phyloP scores from a whole-genome alignment of 2,329 filamentous ascomycete genomes.

The Pseudocercospora crystallina region DNA sequence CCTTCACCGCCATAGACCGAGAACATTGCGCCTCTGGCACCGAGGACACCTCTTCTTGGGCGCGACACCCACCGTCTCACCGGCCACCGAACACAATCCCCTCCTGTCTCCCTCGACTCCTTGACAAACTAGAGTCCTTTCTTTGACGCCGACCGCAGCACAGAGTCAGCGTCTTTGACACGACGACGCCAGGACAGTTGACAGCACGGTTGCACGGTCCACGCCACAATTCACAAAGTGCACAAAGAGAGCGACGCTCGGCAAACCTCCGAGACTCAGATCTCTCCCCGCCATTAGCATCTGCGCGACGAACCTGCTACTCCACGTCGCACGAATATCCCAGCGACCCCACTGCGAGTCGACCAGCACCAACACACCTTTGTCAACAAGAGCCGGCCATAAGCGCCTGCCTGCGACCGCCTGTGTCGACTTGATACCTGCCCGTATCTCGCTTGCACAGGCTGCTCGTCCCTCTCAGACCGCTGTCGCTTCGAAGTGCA shows the following conservation, averaged over 20 bases:
- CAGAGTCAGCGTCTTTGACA: slow-evolving; percentile 10
- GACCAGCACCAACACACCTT: not conserved
- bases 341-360: not conserved
- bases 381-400: slow-evolving; percentile 1
- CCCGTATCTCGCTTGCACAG: too few relatives aligned
- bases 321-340: slow-evolving; percentile 19
- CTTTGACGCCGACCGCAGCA: slow-evolving; percentile 12
- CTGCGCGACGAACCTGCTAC: slow-evolving; percentile 8
- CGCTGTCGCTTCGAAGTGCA: too few relatives aligned
- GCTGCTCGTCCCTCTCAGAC: too few relatives aligned
- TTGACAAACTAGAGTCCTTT: not conserved
- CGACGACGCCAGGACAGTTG: slow-evolving; percentile 2
- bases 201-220: slow-evolving; percentile 20
- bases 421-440: too few relatives aligned
- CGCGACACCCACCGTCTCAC: too few relatives aligned
- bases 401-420: not conserved
- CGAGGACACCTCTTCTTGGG: too few relatives aligned
- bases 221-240: slow-evolving; percentile 5
- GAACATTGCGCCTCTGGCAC: slow-evolving; percentile 2
- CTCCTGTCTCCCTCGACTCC: not conserved
- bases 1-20: slow-evolving; percentile 2
- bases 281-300: slow-evolving; percentile 16
- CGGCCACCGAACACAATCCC: slow-evolving; percentile 13
- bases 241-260: slow-evolving; percentile 7
- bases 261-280: slow-evolving; percentile 9